Base-by-base conservation (phyloP, 2,329 filamentous ascomycete species). In the Dactylella cylindrospora region DNA sequence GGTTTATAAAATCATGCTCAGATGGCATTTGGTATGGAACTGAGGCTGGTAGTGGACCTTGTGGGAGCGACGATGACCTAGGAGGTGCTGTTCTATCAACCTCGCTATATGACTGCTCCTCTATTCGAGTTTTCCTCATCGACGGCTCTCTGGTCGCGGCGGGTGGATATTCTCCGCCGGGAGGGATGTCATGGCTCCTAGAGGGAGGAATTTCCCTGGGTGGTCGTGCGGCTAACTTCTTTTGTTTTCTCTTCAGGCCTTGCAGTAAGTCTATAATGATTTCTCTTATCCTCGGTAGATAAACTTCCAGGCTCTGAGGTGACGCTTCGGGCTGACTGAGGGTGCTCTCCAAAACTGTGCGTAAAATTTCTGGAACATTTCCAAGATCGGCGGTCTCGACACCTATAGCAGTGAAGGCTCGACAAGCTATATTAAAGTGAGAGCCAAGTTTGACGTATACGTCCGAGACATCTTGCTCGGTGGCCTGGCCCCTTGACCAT, bases 181-280 rank as follows among this genome's bases (percentile, higher is more conserved):
- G 20, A 75, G 72, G 64, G 73, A 78, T 70, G 69, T 74, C 68
- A 74, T 77, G 68, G 71, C 74, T 68, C 67, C 71, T 26, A 5
- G 73, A 68, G 20, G 69, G 54, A 1, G 72, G 68, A 25, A 68
- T 66, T 57, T 77, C 77, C 60, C 79, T 78, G 65, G 81, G 80
- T 36, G 82, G 77, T 25, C 57, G 44, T 9, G 57, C 45, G 12
- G 57, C 57, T 69, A 98, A 75, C 69, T 90, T 88, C 70, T 95
- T 90, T 72, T 98, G 93, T 73, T 98, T 98, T 73, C 91, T 85
- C 77, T 98, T 98, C 66, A 98, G 76, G 2, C 93, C 93, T 72
- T 98, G 93, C 6, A 98, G 80, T 23, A 98, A 78, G 71, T 95
- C 96, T 73, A 98, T 97, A 71, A 98, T 98, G 70, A 98, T 98